These are phyloP conservation scores for Ceratocystis destructans DNA, from an alignment of 2,329 filamentous ascomycete genomes.

Conservation along the genomic window DNA sequence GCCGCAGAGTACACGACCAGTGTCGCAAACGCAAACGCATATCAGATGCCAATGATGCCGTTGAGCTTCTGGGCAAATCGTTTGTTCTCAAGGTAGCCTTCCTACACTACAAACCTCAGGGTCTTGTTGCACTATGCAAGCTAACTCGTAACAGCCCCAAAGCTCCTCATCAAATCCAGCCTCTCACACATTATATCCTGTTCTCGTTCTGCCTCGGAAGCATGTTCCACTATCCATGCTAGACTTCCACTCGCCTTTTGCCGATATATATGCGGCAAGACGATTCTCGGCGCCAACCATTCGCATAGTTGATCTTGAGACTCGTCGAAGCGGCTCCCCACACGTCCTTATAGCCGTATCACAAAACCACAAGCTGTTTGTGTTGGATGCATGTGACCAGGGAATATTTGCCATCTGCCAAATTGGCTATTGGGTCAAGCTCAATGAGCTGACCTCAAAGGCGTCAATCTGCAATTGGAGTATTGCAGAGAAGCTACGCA, in stretches of 20 bases:
- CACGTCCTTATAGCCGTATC: conserved; percentile 39
- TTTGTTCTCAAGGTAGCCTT: conserved; percentile 12
- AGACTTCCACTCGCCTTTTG: conserved; percentile 39
- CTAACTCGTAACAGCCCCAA: conserved; percentile 34
- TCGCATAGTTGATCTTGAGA: conserved; percentile 49
- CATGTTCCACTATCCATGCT: conserved; percentile 47
- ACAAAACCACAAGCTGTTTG: conserved; percentile 11
- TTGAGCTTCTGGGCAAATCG: conserved; percentile 13
- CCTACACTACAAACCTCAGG: not conserved
- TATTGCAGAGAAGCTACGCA: conserved; percentile 25
- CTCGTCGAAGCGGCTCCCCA: conserved; percentile 39
- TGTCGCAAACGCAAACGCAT: conserved; percentile 16
- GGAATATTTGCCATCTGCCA: conserved; percentile 55
- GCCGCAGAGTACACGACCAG: not conserved
- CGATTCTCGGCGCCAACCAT: conserved; percentile 49
- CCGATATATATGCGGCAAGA: conserved; percentile 35
- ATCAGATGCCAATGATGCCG: conserved; percentile 14
- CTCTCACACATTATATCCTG: conserved; percentile 42
- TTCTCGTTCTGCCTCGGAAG: conserved; percentile 50
- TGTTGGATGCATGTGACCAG: conserved; percentile 21
- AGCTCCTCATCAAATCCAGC: conserved; percentile 39
- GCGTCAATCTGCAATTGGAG: conserved; percentile 34
- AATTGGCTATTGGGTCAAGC: conserved; percentile 51
- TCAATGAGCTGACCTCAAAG: conserved; percentile 37
- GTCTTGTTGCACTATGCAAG: not conserved